These are phyloP conservation scores for Geotrichum histeridarum DNA, from an alignment of 1,139 yeast species.

Conservation along the genomic window DNA sequence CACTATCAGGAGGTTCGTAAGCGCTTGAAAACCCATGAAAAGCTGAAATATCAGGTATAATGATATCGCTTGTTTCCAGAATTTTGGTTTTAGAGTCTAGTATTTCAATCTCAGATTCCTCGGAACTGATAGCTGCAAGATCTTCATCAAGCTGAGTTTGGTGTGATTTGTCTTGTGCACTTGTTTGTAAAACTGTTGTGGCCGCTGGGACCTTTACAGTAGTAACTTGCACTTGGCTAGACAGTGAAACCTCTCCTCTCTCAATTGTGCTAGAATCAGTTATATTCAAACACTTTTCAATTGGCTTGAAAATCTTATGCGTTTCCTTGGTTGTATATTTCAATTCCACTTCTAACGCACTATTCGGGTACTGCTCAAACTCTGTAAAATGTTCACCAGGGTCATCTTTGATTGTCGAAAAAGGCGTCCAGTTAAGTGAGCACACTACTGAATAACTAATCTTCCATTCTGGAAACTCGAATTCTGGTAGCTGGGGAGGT, in stretches of 20 bases:
- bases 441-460: conserved; percentile 10
- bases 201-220: no score
- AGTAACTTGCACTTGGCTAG: not conserved
- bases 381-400: not conserved
- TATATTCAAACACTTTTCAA: not conserved
- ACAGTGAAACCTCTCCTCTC: not conserved
- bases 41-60: not conserved
- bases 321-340: not conserved
- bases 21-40: not conserved
- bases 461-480: conserved; percentile 16
- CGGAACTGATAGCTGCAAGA: not conserved
- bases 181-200: not conserved
- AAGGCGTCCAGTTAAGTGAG: conserved; percentile 19
- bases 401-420: not conserved
- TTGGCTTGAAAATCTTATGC: conserved; percentile 1
- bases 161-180: not conserved
- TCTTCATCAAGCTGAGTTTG: not conserved
- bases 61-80: not conserved
- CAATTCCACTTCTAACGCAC: not conserved
- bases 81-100: not conserved
- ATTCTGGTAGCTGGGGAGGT: conserved; percentile 5
- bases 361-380: not conserved
- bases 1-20: not conserved
- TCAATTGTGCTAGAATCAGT: not conserved
- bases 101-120: not conserved